A percentile compares a stretch with the other conserved stretches of the same genome.
Conservation (phyloP, 169 alveolate genomes). For the Cytauxzoon felis region DNA sequence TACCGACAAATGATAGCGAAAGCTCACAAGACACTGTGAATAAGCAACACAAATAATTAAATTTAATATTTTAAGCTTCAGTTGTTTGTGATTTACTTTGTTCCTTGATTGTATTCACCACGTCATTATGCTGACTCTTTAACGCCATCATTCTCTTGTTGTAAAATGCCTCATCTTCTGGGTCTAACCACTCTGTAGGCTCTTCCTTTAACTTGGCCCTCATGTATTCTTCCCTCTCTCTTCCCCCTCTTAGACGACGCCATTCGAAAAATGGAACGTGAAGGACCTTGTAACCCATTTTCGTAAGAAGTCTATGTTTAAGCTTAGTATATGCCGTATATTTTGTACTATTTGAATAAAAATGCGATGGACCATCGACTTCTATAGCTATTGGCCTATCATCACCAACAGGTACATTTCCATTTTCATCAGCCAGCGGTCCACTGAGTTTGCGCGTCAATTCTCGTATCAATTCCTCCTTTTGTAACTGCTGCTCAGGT, state of each 20-base stretch:
- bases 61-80: not conserved
- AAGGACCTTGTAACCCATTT: constrained; percentile 81
- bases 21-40: constrained; percentile 11
- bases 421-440: constrained; percentile 64
- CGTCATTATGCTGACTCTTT: constrained; percentile 48
- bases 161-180: constrained; percentile 85
- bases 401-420: constrained; percentile 59
- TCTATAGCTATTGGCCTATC: constrained; percentile 76
- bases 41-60: not conserved
- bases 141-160: constrained; percentile 74
- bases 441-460: constrained; percentile 58
- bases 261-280: constrained; percentile 76
- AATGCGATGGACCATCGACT: constrained; percentile 91
- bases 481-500: constrained; percentile 59
- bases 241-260: constrained; percentile 81
- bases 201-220: constrained; percentile 82
- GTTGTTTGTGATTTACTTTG: not conserved
- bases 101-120: constrained; percentile 18
- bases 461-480: constrained; percentile 59
- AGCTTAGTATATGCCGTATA: constrained; percentile 83
- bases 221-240: constrained; percentile 88
- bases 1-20: constrained; percentile 7
- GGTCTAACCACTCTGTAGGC: constrained; percentile 88
- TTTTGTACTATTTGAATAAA: constrained; percentile 82
- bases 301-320: constrained; percentile 86